Base-by-base conservation (phyloP, 1,284 basidiomycete genomes). In the Heliocybe sulcata region DNA sequence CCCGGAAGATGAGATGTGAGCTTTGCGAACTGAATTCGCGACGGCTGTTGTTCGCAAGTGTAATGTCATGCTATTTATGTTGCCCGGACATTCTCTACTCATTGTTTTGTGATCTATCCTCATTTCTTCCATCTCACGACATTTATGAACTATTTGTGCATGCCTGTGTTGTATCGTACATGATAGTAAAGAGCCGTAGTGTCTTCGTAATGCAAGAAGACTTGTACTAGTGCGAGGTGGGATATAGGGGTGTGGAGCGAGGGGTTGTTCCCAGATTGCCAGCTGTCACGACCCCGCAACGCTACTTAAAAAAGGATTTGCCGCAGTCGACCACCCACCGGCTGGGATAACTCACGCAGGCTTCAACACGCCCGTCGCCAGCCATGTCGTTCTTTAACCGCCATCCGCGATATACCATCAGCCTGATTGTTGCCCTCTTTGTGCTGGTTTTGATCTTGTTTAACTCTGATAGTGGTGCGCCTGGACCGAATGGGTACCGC, bases 1-100 rank as follows among this genome's bases (percentile, higher is more conserved):
- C 67, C 68, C 76, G 2, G 82, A 85, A 60, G 83, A 84, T 55
- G 79, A 75, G 53, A 33, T 54, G 20, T 54, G 53, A 54, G 22
- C n/a, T n/a, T n/a, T n/a, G n/a, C 25, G 20, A 42, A n/a, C 3
- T 6, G 3, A n/a, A 16, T n/a, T 42, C 8, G 6, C 12, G 29
- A 31, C 4, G 29, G 38, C 38, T 42, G 38, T 42, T 31, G 12
- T 31, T 12, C 29, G 6, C n/a, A n/a, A n/a, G n/a, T n/a, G 4
- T 42, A 6, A 42, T 42, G 38, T 6, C 38, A 42, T 42, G 38
- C 38, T 42, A 42, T 42, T 42, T 42, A 42, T 42, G 38, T 42
- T 42, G 29, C n/a, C n/a, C 38, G 38, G n/a, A 42, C 38, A n/a
- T 42, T 16, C 38, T 4, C n/a, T n/a, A n/a, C n/a, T n/a, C n/a